A percentile compares a stretch with the other conserved stretches of the same genome.
phyloP scores from a whole-genome alignment of 139 green algal genomes.

The Trebouxia sp. region DNA sequence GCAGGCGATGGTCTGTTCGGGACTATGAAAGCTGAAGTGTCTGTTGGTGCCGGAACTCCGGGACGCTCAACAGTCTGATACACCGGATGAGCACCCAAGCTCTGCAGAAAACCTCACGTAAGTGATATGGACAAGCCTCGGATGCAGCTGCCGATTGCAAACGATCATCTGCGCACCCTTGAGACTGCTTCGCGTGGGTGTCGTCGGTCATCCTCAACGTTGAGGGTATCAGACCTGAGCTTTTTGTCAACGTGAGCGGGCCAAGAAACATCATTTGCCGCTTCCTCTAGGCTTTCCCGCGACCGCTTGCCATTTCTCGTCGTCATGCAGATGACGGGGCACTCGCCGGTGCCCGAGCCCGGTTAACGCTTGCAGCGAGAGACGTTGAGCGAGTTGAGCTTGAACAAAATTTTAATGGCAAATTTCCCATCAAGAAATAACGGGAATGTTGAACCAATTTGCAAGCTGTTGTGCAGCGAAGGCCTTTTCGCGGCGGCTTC shows the following conservation, averaged over 20 bases:
- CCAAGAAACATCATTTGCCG: not conserved
- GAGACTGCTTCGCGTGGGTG: conserved; percentile 8
- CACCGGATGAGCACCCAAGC: not conserved
- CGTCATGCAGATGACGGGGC: conserved; percentile 1
- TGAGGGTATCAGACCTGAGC: conserved; percentile 14
- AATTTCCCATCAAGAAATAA: not conserved
- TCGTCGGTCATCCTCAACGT: conserved; percentile 21
- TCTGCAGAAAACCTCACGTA: not conserved
- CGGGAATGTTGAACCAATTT: not conserved
- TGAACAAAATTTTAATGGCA: not conserved
- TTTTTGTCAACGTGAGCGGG: conserved; percentile 18
- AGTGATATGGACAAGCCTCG: not conserved
- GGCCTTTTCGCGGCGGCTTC: conserved; percentile 15
- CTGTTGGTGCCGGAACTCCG: conserved; percentile 54
- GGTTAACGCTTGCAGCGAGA: conserved; percentile 3
- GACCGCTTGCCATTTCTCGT: not conserved
- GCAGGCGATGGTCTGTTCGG: conserved; percentile 59
- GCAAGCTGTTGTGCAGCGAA: not conserved
- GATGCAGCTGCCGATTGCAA: too few relatives aligned
- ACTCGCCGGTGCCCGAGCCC: not conserved
- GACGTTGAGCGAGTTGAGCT: not conserved
- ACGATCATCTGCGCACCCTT: not conserved
- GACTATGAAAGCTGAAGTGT: conserved; percentile 48
- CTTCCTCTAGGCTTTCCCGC: not conserved
- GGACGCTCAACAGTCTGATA: conserved; percentile 34